Conservation (phyloP, 768 basidiomycete species). For the Russula earlei region DNA sequence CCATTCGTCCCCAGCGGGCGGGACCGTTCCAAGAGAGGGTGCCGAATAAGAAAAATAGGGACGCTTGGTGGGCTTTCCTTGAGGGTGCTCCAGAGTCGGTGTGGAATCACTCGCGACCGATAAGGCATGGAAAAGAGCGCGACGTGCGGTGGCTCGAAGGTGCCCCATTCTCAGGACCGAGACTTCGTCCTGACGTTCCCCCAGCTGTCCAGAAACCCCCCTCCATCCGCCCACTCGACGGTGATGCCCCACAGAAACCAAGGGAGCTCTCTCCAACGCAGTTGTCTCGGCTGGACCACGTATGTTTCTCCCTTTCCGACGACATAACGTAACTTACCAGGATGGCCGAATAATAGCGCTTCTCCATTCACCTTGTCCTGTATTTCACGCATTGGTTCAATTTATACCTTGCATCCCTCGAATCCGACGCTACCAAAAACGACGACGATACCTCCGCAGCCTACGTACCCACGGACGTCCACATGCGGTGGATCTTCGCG, state of each 20-base stretch:
- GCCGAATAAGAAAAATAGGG: constrained; percentile 64
- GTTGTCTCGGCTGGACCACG: constrained; percentile 57
- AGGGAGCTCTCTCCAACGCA: constrained; percentile 48
- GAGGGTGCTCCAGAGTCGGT: constrained; percentile 56
- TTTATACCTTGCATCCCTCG: constrained; percentile 36
- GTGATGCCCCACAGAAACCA: neutral
- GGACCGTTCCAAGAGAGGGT: constrained; percentile 33
- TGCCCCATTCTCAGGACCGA: constrained; percentile 11
- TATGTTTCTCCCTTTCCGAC: constrained; percentile 27
- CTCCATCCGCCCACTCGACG: neutral
- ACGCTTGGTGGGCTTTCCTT: constrained; percentile 74
- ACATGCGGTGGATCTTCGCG: constrained; percentile 72
- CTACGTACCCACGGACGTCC: constrained; percentile 38
- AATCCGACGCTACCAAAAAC: constrained; percentile 18
- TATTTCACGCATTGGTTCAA: constrained; percentile 81
- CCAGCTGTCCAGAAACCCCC: neutral
- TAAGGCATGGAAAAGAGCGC: constrained; percentile 23
- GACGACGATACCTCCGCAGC: constrained; percentile 17
- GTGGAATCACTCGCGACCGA: constrained; percentile 49
- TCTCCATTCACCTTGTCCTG: constrained; percentile 68
- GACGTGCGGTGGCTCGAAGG: neutral
- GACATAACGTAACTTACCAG: constrained; percentile 16
- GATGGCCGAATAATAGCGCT: constrained; percentile 37
- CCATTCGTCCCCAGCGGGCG: constrained; percentile 36
- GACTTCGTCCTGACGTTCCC: neutral